A percentile compares a stretch with the other conserved stretches of the same genome.
Conservation (phyloP, 371 early-diverging fungal species). For the Conidiobolus incongruus region DNA sequence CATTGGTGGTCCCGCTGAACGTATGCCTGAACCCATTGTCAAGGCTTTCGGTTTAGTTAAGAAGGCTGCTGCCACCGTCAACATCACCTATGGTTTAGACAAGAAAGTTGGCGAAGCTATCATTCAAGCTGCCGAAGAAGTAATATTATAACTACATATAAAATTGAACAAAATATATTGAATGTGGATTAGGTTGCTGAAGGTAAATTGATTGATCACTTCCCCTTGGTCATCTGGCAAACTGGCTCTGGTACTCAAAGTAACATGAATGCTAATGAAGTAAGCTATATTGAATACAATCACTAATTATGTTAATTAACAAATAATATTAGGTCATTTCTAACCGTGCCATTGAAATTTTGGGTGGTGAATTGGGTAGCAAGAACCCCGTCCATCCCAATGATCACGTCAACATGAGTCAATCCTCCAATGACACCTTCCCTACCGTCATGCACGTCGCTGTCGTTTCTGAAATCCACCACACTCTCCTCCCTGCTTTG, state of each 20-base stretch:
- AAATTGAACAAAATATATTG: not conserved
- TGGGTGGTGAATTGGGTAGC: slow-evolving; percentile 72
- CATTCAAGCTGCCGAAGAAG: slow-evolving; percentile 61
- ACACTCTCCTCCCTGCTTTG: slow-evolving; percentile 58
- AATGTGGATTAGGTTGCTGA: slow-evolving; percentile 47
- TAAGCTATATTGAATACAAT: slow-evolving; percentile 3
- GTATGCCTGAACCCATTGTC: slow-evolving; percentile 84
- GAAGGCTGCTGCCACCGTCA: slow-evolving; percentile 79
- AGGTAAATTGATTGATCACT: slow-evolving; percentile 69
- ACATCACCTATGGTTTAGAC: slow-evolving; percentile 65
- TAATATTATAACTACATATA: slow-evolving; percentile 6
- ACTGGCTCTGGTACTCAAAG: slow-evolving; percentile 96
- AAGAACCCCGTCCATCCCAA: slow-evolving; percentile 91
- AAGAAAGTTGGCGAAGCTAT: slow-evolving; percentile 60
- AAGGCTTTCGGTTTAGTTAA: slow-evolving; percentile 84
- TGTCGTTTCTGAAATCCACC: slow-evolving; percentile 61
- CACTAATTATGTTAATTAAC: not conserved
- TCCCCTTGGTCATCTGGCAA: slow-evolving; percentile 92
- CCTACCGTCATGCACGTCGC: slow-evolving; percentile 97
- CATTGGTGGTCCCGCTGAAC: slow-evolving; percentile 75
- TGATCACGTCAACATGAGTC: slow-evolving; percentile 92
- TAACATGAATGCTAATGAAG: slow-evolving; percentile 85
- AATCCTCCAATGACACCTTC: slow-evolving; percentile 92
- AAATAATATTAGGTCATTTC: slow-evolving; percentile 41
- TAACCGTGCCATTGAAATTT: slow-evolving; percentile 85